phyloP scores from a whole-genome alignment of 2,329 filamentous ascomycete species.

The Nemania sp. region DNA sequence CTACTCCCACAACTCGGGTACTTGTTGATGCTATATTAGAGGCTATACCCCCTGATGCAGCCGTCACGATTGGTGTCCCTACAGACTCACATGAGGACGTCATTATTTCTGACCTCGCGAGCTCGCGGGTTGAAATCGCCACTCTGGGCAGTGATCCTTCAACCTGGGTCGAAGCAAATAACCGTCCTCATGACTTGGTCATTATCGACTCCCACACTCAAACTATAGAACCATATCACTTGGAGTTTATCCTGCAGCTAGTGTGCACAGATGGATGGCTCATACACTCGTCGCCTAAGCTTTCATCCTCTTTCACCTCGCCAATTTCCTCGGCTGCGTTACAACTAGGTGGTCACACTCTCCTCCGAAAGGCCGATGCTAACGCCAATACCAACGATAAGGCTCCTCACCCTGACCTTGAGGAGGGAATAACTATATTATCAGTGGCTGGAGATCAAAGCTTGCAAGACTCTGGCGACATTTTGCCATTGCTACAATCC shows the following conservation, averaged over 20 bases:
- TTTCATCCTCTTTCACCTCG: background rate
- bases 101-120: background rate
- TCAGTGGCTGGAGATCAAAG: background rate
- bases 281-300: background rate
- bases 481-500: background rate
- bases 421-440: constrained; percentile 1
- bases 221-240: background rate
- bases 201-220: background rate
- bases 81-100: background rate
- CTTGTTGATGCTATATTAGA: constrained; percentile 3
- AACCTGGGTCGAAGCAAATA: background rate
- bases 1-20: background rate
- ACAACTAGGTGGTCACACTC: background rate
- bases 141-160: background rate
- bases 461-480: background rate
- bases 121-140: background rate
- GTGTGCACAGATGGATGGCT: constrained; percentile 16
- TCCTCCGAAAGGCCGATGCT: background rate
- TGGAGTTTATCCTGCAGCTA: background rate
- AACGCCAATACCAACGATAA: background rate
- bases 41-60: background rate
- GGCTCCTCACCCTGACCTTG: background rate
- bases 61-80: background rate
- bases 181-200: constrained; percentile 6
- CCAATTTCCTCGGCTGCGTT: background rate